Evolutionary conservation across 2,329 filamentous ascomycete genomes (phyloP), one percentile per base, ranked within the genome.

Genomic region (Exserohilum rostratum): DNA sequence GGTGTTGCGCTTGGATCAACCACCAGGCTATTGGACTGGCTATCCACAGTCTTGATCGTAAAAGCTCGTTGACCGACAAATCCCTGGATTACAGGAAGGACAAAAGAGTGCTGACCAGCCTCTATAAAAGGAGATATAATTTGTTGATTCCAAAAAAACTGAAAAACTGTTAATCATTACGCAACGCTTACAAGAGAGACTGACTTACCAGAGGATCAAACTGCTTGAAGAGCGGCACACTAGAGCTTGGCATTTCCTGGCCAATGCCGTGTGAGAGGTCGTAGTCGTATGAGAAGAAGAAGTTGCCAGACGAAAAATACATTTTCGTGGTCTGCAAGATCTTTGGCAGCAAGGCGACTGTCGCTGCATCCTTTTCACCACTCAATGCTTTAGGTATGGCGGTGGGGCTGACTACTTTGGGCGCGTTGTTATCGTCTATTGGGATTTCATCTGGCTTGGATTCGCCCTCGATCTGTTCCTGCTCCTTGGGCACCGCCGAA

Each of bases 271-370:
- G 85, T 0, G 95, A 98, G 46, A 99, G 85, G 71, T 99, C 93
- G 71, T 93, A 84, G 61, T 99, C 95, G 73, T 99, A 97, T 0
- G 93, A 93, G 74, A 93, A 99, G 79, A 89, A 98, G 75, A 97
- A 98, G 72, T 91, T 97, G 59, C 84, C 84, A 0, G 87, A 84
- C 1, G 90, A 87, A 69, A 97, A 93, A 56, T 96, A 85, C 50
- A 98, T 85, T 68, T 90, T 90, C 1, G 91, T 88, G 29, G 90
- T 96, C 35, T 89, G 85, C 37, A 99, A 76, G 34, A 98, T 81
- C 69, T 96, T 96, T 1, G 93, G 93, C 10, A 96, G 79, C 29
- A 98, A 57, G 0, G 68, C 63, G 30, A 70, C 53, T 2, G 72
- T 74, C 2, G 67, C 65, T 2, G 69, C 71, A 39, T 76, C 68